Percentiles rank a stretch among this genome's conserved stretches.
Evolutionary conservation across 345 rosid species (phyloP).

Genomic region (Abelmoschus esculentus): DNA sequence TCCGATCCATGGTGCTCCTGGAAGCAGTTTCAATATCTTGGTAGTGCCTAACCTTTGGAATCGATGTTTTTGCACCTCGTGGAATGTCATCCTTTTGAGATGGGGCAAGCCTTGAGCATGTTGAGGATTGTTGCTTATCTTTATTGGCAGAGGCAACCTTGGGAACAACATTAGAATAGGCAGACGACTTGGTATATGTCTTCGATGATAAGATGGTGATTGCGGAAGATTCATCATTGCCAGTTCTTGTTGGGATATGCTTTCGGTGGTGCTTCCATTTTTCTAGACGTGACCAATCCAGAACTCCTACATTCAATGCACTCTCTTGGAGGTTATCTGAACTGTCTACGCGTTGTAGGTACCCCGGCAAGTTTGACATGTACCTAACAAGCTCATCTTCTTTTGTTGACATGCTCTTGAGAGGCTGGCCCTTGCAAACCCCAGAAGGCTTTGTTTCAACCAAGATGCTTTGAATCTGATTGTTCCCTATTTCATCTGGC

Average conservation of each 20-base stretch:
- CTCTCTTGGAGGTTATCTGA: constrained; percentile 43
- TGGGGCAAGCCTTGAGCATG: constrained; percentile 19
- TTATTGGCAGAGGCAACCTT: constrained; percentile 18
- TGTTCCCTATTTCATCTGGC: constrained; percentile 17
- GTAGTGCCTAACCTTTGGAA: constrained; percentile 21
- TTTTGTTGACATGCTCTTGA: constrained; percentile 24
- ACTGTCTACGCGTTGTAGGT: constrained; percentile 50
- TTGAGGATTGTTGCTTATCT: constrained; percentile 16
- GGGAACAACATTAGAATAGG: constrained; percentile 21
- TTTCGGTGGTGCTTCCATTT: constrained; percentile 44
- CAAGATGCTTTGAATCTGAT: constrained; percentile 16
- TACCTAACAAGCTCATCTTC: constrained; percentile 69
- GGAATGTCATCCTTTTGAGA: constrained; percentile 19
- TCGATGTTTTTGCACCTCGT: constrained; percentile 32
- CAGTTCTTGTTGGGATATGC: constrained; percentile 15
- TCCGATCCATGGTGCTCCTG: constrained; percentile 29
- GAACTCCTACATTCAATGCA: constrained; percentile 76
- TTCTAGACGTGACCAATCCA: constrained; percentile 76
- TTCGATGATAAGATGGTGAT: constrained; percentile 17
- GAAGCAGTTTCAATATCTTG: constrained; percentile 38
- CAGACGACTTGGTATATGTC: constrained; percentile 22
- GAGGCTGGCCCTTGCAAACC: constrained; percentile 18
- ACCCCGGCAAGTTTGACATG: constrained; percentile 72
- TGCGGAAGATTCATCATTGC: constrained; percentile 25
- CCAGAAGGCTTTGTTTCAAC: constrained; percentile 25